Base-by-base conservation (phyloP, 129 eudicot species). In the Sambucus nigra region DNA sequence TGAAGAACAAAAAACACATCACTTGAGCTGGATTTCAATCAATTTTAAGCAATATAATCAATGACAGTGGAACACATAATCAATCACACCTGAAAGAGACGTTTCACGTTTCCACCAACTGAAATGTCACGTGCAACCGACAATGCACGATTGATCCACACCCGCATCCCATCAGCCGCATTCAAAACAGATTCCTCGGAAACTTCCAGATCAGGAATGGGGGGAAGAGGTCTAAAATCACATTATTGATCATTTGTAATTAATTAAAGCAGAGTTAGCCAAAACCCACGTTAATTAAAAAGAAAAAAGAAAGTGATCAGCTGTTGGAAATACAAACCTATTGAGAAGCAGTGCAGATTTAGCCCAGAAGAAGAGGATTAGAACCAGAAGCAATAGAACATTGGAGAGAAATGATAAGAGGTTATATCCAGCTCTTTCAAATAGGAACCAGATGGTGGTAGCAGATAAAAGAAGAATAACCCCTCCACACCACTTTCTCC, bases 321-420 rank as follows among this genome's bases (percentile, higher is more conserved):
- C 11, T 23, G 5, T 5, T 18, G 27, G 20, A n/a, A 23, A 47
- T n/a, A 48, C 53, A 26, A 39, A 84, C 95, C 98, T 81, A 57
- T 85, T 91, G 40, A 91, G 95, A 62, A 85, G 78, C 15, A 88
- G 63, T 31, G 98, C 98, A 23, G 98, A 81, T 74, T 82, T 85
- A 32, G 98, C 95, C 98, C 98, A 91, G 45, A 85, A 61, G 74
- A 89, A 91, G 67, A 91, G 78, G 63, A 91, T 91, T 22, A 65
- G 59, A 58, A 85, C 84, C 49, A 85, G 78, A 51, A 85, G 87
- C 76, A 91, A 71, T n/a, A 91, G 65, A 64, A 76, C 81, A 79
- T 85, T 81, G 0, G 86, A 58, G 15, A 74, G 47, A 27, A 91
- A 91, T 2, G 88, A 70, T 24, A 82, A 15, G 10, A 82, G 44